These are phyloP conservation scores for Vigna unguiculata DNA, from an alignment of 306 rosid species.

Conservation along the genomic window DNA sequence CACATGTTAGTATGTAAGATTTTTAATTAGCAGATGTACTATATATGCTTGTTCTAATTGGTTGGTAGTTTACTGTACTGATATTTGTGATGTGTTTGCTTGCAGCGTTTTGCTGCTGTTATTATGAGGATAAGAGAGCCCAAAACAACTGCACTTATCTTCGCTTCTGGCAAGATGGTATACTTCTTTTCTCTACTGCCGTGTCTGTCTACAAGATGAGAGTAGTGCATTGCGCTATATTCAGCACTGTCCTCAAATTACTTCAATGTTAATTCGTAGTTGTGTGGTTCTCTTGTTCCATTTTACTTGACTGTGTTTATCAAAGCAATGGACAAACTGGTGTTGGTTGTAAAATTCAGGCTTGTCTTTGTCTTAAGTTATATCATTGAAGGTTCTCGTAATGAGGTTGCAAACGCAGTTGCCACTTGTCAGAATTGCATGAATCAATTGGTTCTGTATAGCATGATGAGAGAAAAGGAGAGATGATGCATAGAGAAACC, in stretches of 20 bases:
- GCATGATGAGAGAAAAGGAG: not conserved
- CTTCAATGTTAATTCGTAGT: not conserved
- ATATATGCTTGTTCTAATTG: not conserved
- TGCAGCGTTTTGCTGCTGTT: conserved; percentile 98
- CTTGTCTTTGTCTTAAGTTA: conserved; percentile 2
- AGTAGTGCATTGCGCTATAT: not conserved
- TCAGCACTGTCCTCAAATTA: not conserved
- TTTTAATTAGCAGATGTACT: not conserved
- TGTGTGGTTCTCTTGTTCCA: conserved; percentile 3
- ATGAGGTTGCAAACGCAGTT: conserved; percentile 9
- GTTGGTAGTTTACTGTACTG: conserved; percentile 4
- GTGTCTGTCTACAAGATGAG: conserved; percentile 3
- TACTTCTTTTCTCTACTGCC: conserved; percentile 28
- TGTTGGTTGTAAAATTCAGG: not conserved
- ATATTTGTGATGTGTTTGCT: conserved; percentile 31
- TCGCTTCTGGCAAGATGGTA: conserved; percentile 99
- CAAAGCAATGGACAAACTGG: not conserved
- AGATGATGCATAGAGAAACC: not conserved
- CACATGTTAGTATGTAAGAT: not conserved
- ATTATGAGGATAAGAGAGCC: conserved; percentile 99
- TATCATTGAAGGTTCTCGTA: not conserved
- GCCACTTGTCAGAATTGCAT: not conserved
- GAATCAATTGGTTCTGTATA: not conserved
- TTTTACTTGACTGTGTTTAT: not conserved
- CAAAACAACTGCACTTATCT: conserved; percentile 90